phyloP scores from a whole-genome alignment of 495 filamentous ascomycete species.

The Talaromyces nanjingensis region DNA sequence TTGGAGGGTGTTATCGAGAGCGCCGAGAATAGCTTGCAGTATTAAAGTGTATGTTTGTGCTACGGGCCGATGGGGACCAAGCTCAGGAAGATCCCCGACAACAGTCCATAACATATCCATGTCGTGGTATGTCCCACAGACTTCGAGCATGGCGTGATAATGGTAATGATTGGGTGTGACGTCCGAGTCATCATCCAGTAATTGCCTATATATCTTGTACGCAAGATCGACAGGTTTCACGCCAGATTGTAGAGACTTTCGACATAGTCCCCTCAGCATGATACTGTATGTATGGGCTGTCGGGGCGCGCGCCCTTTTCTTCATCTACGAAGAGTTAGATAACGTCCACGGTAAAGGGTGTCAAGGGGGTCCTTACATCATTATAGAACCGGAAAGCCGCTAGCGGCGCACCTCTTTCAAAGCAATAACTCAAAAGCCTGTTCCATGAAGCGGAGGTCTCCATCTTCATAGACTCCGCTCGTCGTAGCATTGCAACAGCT shows the following conservation, averaged over 20 bases:
- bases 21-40: slow-evolving; percentile 56
- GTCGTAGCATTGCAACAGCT: slow-evolving; percentile 58
- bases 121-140: slow-evolving; percentile 63
- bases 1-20: slow-evolving; percentile 20
- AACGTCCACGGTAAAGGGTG: not conserved
- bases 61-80: slow-evolving; percentile 55
- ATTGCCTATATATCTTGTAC: slow-evolving; percentile 62
- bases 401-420: slow-evolving; percentile 50
- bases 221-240: slow-evolving; percentile 51
- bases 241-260: slow-evolving; percentile 33
- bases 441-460: slow-evolving; percentile 78
- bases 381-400: slow-evolving; percentile 73
- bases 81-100: slow-evolving; percentile 54
- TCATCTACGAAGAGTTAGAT: slow-evolving; percentile 59
- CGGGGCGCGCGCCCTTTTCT: slow-evolving; percentile 73
- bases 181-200: slow-evolving; percentile 48
- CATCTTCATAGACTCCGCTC: slow-evolving; percentile 49
- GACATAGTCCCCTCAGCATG: slow-evolving; percentile 67
- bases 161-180: slow-evolving; percentile 69
- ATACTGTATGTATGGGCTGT: slow-evolving; percentile 74
- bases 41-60: slow-evolving; percentile 72
- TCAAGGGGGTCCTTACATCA: slow-evolving; percentile 48
- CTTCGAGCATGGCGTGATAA: slow-evolving; percentile 75
- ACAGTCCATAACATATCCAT: slow-evolving; percentile 71
- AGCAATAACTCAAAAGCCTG: slow-evolving; percentile 64